Conservation (phyloP, 306 rosid genomes). For the Casuarina equisetifolia region DNA sequence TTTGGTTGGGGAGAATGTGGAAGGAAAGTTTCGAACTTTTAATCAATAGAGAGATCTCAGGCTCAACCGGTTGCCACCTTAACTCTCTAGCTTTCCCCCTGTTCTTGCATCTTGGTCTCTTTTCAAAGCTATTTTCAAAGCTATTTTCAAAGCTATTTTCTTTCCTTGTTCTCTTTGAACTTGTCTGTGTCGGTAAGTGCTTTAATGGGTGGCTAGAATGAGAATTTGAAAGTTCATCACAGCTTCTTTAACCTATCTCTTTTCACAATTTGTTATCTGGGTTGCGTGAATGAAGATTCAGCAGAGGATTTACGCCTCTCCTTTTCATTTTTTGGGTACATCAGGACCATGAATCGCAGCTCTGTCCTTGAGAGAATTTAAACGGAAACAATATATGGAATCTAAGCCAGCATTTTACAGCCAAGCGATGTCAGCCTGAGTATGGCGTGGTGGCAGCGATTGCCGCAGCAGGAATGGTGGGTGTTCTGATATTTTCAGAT, state of each 20-base stretch:
- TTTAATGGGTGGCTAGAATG: neutral
- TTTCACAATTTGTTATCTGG: neutral
- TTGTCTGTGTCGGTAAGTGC: neutral
- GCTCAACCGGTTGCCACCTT: constrained; percentile 14
- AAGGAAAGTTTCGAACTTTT: constrained; percentile 30
- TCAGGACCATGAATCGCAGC: neutral
- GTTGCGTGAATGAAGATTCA: neutral
- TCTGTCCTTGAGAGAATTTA: neutral
- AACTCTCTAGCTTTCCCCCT: constrained; percentile 7
- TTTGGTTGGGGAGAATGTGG: constrained; percentile 39
- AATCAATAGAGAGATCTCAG: constrained; percentile 27
- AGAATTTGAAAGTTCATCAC: neutral
- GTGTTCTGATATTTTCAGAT: constrained; percentile 33
- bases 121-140: constrained; percentile 7
- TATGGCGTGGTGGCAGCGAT: constrained; percentile 4
- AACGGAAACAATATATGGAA: neutral
- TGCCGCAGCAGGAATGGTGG: constrained; percentile 21
- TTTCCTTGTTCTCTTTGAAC: neutral
- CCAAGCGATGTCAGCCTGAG: neutral
- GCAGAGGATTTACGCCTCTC: neutral
- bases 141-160: constrained; percentile 6
- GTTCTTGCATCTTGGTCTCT: constrained; percentile 14
- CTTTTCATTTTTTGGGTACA: neutral
- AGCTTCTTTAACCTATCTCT: too few relatives aligned
- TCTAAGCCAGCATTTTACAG: neutral